phyloP scores from a whole-genome alignment of 140 eudicot species.

The Erigeron philadelphicus region DNA sequence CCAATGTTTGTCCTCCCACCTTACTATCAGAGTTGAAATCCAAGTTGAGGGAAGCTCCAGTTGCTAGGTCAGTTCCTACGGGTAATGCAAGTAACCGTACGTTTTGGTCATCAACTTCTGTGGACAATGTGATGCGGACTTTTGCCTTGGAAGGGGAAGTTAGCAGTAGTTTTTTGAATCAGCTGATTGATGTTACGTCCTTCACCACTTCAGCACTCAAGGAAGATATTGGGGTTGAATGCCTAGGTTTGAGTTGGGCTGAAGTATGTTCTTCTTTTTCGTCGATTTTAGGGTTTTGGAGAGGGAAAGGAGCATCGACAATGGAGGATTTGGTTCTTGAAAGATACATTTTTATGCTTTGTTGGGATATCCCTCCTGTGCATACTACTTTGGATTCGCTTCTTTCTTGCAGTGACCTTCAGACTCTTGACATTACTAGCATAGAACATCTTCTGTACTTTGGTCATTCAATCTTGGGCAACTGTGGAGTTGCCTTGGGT shows the following conservation, averaged over 20 bases:
- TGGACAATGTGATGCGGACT: slow-evolving; percentile 45
- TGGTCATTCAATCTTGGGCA: slow-evolving; percentile 56
- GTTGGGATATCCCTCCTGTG: slow-evolving; percentile 76
- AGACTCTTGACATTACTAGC: slow-evolving; percentile 40
- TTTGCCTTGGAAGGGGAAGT: slow-evolving; percentile 44
- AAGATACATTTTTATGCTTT: slow-evolving; percentile 77
- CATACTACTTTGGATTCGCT: slow-evolving; percentile 33
- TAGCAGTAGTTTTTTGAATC: slow-evolving; percentile 45
- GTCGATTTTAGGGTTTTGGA: slow-evolving; percentile 71
- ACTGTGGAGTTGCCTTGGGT: slow-evolving; percentile 24
- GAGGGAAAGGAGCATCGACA: slow-evolving; percentile 54
- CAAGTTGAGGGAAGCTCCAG: slow-evolving; percentile 58
- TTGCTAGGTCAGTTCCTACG: slow-evolving; percentile 31
- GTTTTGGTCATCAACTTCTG: slow-evolving; percentile 64
- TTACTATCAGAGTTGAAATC: slow-evolving; percentile 74
- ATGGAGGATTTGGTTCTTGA: slow-evolving; percentile 72
- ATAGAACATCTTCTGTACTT: slow-evolving; percentile 51
- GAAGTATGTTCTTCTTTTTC: slow-evolving; percentile 59
- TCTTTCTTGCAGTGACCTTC: slow-evolving; percentile 32
- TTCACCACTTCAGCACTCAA: slow-evolving; percentile 52
- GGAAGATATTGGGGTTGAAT: slow-evolving; percentile 42
- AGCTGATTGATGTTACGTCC: slow-evolving; percentile 76
- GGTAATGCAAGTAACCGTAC: slow-evolving; percentile 36
- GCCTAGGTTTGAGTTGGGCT: slow-evolving; percentile 48
- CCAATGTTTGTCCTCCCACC: slow-evolving; percentile 72